These are phyloP conservation scores for Yarrowia alimentaria DNA, from an alignment of 805 yeast species.

Conservation along the genomic window DNA sequence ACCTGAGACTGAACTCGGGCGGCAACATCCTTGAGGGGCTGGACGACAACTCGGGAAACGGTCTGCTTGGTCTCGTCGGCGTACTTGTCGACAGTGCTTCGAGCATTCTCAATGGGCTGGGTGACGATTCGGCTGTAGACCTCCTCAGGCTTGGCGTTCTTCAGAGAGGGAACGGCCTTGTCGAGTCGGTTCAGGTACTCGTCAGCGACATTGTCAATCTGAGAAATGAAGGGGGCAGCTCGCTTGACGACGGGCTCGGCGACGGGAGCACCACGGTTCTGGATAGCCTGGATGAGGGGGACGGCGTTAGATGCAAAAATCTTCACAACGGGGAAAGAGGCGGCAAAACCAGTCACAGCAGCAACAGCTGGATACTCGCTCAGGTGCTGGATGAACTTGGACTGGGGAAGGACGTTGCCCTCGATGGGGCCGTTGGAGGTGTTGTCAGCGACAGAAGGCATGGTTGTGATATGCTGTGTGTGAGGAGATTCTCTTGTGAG, in stretches of 20 bases:
- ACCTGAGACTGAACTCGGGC: constrained; percentile 53
- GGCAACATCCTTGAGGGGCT: constrained; percentile 43
- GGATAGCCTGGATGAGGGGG: constrained; percentile 50
- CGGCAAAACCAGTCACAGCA: constrained; percentile 56
- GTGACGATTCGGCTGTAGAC: constrained; percentile 44
- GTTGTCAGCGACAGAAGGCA: constrained; percentile 28
- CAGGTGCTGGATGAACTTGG: constrained; percentile 49
- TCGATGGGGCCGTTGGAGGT: constrained; percentile 27
- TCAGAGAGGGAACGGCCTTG: constrained; percentile 54
- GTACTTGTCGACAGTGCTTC: constrained; percentile 40
- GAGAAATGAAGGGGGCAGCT: constrained; percentile 47
- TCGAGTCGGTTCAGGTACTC: constrained; percentile 58
- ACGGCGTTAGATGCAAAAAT: constrained; percentile 60
- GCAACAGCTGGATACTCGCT: constrained; percentile 56
- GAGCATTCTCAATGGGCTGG: constrained; percentile 42
- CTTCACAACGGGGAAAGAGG: constrained; percentile 58
- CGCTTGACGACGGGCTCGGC: constrained; percentile 41
- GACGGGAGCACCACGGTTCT: constrained; percentile 37
- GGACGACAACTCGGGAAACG: constrained; percentile 50
- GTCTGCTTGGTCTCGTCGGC: constrained; percentile 36
- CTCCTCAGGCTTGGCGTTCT: constrained; percentile 56
- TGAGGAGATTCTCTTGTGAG: constrained; percentile 16
- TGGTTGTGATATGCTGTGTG: constrained; percentile 23
- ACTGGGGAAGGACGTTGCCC: constrained; percentile 35
- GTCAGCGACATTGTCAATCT: constrained; percentile 57